Evolutionary conservation across 78 protist species (phyloP), one percentile per base, ranked within the genome.

Genomic region (Cavenderia fasciculata): DNA sequence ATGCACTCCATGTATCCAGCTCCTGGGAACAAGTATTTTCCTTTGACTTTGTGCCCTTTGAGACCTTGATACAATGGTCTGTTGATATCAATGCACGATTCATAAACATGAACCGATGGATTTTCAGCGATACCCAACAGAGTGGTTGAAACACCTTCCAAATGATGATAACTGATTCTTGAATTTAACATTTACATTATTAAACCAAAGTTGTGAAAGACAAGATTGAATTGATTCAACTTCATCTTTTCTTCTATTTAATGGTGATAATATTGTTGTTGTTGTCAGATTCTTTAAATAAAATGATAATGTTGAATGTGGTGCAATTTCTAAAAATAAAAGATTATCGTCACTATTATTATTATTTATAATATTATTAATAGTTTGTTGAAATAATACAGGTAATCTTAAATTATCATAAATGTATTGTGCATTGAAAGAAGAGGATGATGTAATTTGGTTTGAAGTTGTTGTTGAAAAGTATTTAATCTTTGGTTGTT

Each of bases 11-110:
- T 51, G 34, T 84, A 84, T 10, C 91, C 91, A 44, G 79, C 74
- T 16, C 85, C 91, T 33, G 91, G 91, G 51, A 84, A 71, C n/a
- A 84, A 29, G n/a, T 44, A 31, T 59, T 84, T 56, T 23, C 74
- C 78, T 21, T 52, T 69, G 0, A 69, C 54, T 1, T 25, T 4
- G 25, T 84, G 91, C 43, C 54, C 91, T 8, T 29, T 11, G 19
- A 84, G 59, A 36, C 29, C 66, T 10, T 18, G 21, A 25, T 14
- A 75, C 2, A 29, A 27, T 46, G 47, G 8, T 11, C 36, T 40
- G 29, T 43, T 46, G 18, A 75, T 38, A 75, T 75, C 61, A 2
- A 75, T 59, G 8, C 43, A 44, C 18, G 61, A 41, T 33, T 59
- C 54, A 38, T 33, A 75, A 1, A 44, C 11, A n/a, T 27, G 31